Evolutionary conservation across 805 yeast genomes (phyloP).

Genomic region (Ogataea ramenticola): DNA sequence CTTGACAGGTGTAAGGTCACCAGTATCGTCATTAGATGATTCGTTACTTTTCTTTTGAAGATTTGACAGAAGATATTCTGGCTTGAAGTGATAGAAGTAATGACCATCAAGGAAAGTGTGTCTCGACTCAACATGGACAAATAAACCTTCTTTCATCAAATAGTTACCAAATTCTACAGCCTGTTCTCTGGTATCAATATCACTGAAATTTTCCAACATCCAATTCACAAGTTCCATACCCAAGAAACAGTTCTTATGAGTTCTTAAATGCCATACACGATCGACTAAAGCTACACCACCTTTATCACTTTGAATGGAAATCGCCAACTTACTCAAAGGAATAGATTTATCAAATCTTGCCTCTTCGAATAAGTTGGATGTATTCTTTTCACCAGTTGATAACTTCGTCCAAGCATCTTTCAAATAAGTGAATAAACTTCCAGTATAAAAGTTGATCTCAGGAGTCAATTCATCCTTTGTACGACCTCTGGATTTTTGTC

Average conservation of each 20-base stretch:
- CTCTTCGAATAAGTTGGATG: conserved; percentile 15
- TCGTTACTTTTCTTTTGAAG: conserved; percentile 6
- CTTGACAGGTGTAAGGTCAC: background rate
- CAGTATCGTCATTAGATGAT: conserved; percentile 4
- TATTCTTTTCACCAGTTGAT: conserved; percentile 10
- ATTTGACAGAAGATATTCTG: conserved; percentile 39
- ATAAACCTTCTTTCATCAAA: conserved; percentile 63
- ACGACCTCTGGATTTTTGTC: conserved; percentile 25
- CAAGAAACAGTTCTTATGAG: conserved; percentile 68
- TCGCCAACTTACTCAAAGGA: conserved; percentile 46
- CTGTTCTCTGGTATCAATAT: conserved; percentile 73
- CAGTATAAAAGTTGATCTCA: conserved; percentile 82
- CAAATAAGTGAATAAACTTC: conserved; percentile 65
- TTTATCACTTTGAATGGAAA: conserved; percentile 55
- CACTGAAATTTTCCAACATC: conserved; percentile 72
- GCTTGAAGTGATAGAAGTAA: conserved; percentile 71
- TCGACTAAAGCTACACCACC: conserved; percentile 67
- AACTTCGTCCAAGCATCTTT: conserved; percentile 25
- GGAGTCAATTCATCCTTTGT: conserved; percentile 49
- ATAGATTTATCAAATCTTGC: conserved; percentile 39
- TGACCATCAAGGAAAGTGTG: conserved; percentile 91
- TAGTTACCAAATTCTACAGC: conserved; percentile 76
- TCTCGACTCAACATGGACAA: conserved; percentile 75
- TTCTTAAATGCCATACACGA: conserved; percentile 85
- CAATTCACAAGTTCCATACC: conserved; percentile 85